phyloP scores from a whole-genome alignment of 1,284 basidiomycete species.

The Pascua guehoae region DNA sequence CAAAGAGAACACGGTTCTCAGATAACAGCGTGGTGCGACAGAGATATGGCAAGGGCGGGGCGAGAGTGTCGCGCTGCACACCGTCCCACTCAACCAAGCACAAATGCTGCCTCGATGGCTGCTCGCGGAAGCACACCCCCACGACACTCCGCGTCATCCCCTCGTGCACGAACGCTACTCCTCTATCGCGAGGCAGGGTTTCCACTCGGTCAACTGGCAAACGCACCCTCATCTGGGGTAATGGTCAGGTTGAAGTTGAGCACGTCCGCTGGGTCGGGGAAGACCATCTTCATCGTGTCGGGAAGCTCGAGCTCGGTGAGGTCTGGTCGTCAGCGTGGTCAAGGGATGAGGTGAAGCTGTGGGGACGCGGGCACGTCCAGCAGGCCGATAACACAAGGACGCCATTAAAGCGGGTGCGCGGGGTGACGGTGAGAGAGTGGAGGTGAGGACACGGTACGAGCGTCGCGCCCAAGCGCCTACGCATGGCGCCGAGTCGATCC shows the following conservation, averaged over 20 bases:
- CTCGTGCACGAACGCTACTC: neutral
- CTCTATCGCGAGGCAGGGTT: neutral
- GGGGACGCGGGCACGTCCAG: neutral
- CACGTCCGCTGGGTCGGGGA: conserved; percentile 85
- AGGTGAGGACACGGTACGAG: neutral
- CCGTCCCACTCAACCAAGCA: too few relatives aligned
- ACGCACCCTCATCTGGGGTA: conserved; percentile 88
- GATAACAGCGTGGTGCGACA: neutral
- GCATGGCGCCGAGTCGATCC: too few relatives aligned
- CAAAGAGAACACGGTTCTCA: neutral
- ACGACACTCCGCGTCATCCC: neutral
- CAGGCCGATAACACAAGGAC: neutral
- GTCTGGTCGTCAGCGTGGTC: conserved; percentile 57
- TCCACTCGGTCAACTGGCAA: neutral
- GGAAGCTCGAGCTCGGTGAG: conserved; percentile 95
- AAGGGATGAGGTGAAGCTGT: neutral
- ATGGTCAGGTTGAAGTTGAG: conserved; percentile 95
- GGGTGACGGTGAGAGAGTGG: neutral
- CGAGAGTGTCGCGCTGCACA: too few relatives aligned
- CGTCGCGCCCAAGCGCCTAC: neutral
- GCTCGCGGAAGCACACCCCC: neutral
- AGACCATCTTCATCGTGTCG: conserved; percentile 90
- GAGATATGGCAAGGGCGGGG: neutral
- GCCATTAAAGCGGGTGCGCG: neutral
- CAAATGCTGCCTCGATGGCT: too few relatives aligned